These are phyloP conservation scores for Globisporangium acanthophoron DNA, from an alignment of 352 stramenopile genomes.

Conservation along the genomic window DNA sequence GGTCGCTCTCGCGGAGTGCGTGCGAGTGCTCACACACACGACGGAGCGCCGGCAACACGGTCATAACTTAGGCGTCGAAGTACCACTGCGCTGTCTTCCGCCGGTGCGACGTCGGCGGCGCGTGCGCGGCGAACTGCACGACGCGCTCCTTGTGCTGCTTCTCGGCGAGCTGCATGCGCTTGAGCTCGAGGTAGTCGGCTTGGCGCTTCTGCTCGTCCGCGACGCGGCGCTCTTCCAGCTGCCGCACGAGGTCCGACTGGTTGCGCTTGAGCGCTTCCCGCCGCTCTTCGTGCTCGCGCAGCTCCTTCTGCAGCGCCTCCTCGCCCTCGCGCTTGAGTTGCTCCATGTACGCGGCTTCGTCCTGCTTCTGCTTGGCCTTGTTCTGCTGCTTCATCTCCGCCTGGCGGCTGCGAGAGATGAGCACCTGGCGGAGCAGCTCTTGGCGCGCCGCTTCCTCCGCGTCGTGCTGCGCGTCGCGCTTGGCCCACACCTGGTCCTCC, in stretches of 20 bases:
- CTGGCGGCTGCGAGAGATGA: constrained; percentile 51
- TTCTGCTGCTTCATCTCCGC: constrained; percentile 38
- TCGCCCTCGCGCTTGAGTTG: constrained; percentile 60
- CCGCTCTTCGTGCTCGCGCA: constrained; percentile 68
- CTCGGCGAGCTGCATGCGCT: constrained; percentile 68
- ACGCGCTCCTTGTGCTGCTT: constrained; percentile 75
- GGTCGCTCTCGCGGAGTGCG: background rate
- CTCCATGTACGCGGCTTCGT: constrained; percentile 60
- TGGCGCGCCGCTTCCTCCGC: constrained; percentile 67
- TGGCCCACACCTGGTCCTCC: constrained; percentile 73
- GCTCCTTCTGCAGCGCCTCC: constrained; percentile 71
- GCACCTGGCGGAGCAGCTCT: constrained; percentile 65
- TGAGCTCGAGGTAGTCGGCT: constrained; percentile 66
- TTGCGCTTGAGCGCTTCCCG: constrained; percentile 58
- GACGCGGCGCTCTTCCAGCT: constrained; percentile 45
- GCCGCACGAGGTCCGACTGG: constrained; percentile 54
- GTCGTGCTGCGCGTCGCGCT: constrained; percentile 64
- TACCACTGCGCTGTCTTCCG: constrained; percentile 81
- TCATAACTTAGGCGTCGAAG: constrained; percentile 53
- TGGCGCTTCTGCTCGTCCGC: constrained; percentile 59
- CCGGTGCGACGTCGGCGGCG: constrained; percentile 49
- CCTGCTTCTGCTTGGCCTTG: constrained; percentile 29
- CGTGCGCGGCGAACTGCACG: constrained; percentile 39
- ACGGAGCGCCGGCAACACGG: too few species aligned
- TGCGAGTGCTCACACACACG: background rate